Evolutionary conservation across 2,329 filamentous ascomycete genomes (phyloP), one percentile per base, ranked within the genome.

Genomic region (Claviceps spartinae): DNA sequence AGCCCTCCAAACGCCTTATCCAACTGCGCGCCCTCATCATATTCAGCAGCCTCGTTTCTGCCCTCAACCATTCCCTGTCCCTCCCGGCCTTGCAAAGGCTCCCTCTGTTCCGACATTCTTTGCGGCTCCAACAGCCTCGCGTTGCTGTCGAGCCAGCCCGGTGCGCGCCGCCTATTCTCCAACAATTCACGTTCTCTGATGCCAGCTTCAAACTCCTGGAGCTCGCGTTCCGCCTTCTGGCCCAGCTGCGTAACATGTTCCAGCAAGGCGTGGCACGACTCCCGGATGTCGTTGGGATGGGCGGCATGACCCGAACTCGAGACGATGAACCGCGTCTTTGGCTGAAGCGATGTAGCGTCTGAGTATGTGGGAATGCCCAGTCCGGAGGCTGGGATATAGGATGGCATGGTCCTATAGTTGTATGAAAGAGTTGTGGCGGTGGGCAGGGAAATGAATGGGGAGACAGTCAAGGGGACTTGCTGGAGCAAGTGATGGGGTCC

Each of bases 401-500:
- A 91, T 0, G 91, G 88, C 63, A 97, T 84, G 11, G 82, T 78
- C 65, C 90, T 91, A 77, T 96, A 97, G 60, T 88, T 95, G 73
- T 97, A 97, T 24, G 93, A 91, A 7, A 98, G 81, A 0, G 90
- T 95, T 20, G 90, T 86, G 26, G 91, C 85, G 34, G 87, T 85
- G 11, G 93, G 93, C 36, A 98, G 83, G 54, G 85, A 86, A 61
- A 97, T 81, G 72, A 96, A 96, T 26, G 93, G 93, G 3, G 91
- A 96, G 45, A 97, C 89, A 48, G 89, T 94, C 52, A 98, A 74
- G 34, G 93, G 89, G 42, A 97, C 82, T 71, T 98, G 93, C 58
- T 90, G 86, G 47, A 98, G 82, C 57, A 96, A 81, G 16, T 85
- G 87, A 70, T 96, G 89, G 16, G 88, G 82, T 58, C 79, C 85